Evolutionary conservation across 257 asterid genomes (phyloP), one percentile per base, ranked within the genome.

Genomic region (Solanum sitiens): DNA sequence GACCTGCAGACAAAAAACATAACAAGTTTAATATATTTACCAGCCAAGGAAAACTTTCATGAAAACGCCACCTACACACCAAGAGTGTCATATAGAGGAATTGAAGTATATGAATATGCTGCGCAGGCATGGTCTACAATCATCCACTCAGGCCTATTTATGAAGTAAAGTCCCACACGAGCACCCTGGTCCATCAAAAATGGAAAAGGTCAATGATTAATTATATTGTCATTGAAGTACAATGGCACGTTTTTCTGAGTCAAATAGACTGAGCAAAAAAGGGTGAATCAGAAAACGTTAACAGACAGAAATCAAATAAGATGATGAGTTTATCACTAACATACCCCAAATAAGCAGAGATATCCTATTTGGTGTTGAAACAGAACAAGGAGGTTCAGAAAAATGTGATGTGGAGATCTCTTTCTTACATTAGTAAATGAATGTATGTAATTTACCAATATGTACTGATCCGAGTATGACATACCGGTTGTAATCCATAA

Each of bases 61-160:
- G 79, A 40, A 87, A 88, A 89, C 83, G 80, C 89, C 88, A 88
- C 89, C 84, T 88, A 94, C 98, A 85, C 83, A 96, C 99, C 98
- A 85, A 97, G 98, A 87, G 99, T 97, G 91, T 97, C 99, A 83
- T 97, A 97, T 92, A 97, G 93, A 82, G 99, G 99, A 84, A 97
- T 98, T 68, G 98, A 97, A 76, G 92, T 90, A 90, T 89, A 95
- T 15, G 99, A 95, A 94, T 92, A 97, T 87, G 98, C 98, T 20
- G 99, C 88, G 91, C 99, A 97, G 85, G 98, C 98, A 90, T 97
- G 98, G 89, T 97, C 99, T 88, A 94, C 95, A 76, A 97, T 88
- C 89, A 94, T 50, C 99, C 99, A 97, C 90, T 97, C 99, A 12
- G 98, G 98, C 87, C 98, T 93, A 88, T 97, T 97, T 89, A 95